Base-by-base conservation (phyloP, 2,329 filamentous ascomycete species). In the Passalora sequoiae region DNA sequence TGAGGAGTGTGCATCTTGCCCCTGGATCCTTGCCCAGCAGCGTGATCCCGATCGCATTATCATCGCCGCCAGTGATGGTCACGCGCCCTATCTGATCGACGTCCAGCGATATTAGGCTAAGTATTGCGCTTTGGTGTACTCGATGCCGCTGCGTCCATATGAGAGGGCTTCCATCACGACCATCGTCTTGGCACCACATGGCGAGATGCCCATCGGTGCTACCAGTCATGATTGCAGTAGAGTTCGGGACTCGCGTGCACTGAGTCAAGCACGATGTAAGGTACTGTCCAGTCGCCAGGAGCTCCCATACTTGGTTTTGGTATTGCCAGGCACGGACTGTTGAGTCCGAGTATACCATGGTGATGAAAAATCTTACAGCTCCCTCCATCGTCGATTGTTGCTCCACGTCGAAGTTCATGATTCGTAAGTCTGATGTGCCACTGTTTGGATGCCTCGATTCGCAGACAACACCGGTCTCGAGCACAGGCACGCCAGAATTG, bases 311-410 rank as follows among this genome's bases (percentile, higher is more conserved):
- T 29, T 21, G 25, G 13, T 35, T 12, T 8, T 30, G 9, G 31
- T 59, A 60, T 10, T 29, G 24, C 59, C 60, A 62, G 58, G 75
- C 71, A 63, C 81, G 83, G 30, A 94, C 63, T 2, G 76, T 80
- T 1, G 91, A 96, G 66, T 96, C 91, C 0, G 91, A 96, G 56
- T 92, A 82, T 0, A 77, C 83, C 68, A 94, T 75, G 0, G 79
- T 80, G 42, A 96, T 72, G 2, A 79, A 59, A 55, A 84, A 81
- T 4, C 46, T 55, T 13, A 28, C 53, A 1, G 47, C 47, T 2
- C 42, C 29, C 2, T 37, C 40, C 36, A 37, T 38, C 32, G 32
- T 13, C 2, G 57, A 48, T 25, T 56, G 44, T 49, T 28, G 54
- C 33, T 36, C 16, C 48, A 83, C 71, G 56, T 89, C 84, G 59